Evolutionary conservation across 768 basidiomycete genomes (phyloP), one percentile per base, ranked within the genome.

Genomic region (Tephrocybe sp.): DNA sequence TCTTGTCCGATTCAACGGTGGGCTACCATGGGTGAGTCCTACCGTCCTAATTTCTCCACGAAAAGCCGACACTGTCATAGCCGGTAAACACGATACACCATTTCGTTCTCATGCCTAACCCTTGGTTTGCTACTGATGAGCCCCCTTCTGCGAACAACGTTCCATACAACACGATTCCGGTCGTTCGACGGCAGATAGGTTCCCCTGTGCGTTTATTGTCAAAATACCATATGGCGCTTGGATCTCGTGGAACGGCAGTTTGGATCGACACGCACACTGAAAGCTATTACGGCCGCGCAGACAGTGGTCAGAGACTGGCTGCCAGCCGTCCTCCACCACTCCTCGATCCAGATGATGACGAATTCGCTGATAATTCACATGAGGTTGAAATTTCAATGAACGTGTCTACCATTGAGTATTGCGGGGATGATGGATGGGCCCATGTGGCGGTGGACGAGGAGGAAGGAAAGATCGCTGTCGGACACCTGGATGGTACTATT

Each of bases 71-170:
- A 12, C 30, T 36, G 25, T 50, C 42, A 28, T 14, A 73, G 86
- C 83, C 85, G 0, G 76, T 83, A 54, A 87, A 89, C 63, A 65
- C 82, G 21, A 71, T 88, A n/a, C 83, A 87, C 57, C 80, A 84
- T 62, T 85, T 77, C 60, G 61, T 73, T 28, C 69, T 89, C 14
- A 62, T 62, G 1, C 75, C 78, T 0, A 80, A 84, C 60, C 56
- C 65, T 3, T 48, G 61, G 5, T 80, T 73, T 58, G 55, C 62
- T 25, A 51, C 54, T 14, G 49, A 54, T 21, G 50, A 55, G 17
- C 57, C 58, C 3, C 58, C 65, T n/a, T 64, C 59, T 34, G 45
- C 64, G 32, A 55, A 62, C 21, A 81, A 81, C 48, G 51, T 73
- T 11, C 83, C 83, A 1, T 83, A 81, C 53, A 47, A 60, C n/a